Evolutionary conservation across 306 rosid genomes (phyloP).

Genomic region (Vicia faba): DNA sequence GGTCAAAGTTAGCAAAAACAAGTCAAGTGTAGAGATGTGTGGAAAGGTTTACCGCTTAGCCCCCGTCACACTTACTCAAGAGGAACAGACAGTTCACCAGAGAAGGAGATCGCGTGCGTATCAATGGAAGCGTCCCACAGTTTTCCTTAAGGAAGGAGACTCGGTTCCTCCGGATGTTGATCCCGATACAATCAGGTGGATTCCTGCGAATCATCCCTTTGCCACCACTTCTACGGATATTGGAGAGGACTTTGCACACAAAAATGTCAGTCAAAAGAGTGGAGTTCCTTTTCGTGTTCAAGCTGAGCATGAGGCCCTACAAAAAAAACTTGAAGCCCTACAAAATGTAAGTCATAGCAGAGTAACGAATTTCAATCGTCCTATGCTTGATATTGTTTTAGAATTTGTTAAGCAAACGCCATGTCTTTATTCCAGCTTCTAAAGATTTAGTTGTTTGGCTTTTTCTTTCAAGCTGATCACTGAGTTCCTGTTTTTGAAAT

Average conservation of each 20-base stretch:
- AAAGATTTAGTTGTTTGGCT: constrained; percentile 25
- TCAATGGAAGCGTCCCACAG: constrained; percentile 94
- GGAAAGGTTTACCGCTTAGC: constrained; percentile 94
- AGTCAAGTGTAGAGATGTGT: constrained; percentile 83
- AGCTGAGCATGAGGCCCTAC: constrained; percentile 97
- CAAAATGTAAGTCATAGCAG: constrained; percentile 61
- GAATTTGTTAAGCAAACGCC: constrained; percentile 24
- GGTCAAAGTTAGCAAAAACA: constrained; percentile 78
- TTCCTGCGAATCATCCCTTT: constrained; percentile 94
- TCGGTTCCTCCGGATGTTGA: constrained; percentile 78
- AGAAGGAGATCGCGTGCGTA: constrained; percentile 87
- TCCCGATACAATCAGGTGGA: constrained; percentile 91
- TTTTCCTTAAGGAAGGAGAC: constrained; percentile 93
- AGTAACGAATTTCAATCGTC: constrained; percentile 21
- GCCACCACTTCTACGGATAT: constrained; percentile 86
- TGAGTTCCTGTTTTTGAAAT: constrained; percentile 19
- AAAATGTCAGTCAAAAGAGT: constrained; percentile 78
- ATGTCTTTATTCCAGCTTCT: constrained; percentile 1
- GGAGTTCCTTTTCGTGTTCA: constrained; percentile 94
- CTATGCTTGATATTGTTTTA: constrained; percentile 23
- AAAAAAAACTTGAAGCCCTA: constrained; percentile 78
- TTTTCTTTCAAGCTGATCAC: not conserved
- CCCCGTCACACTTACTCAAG: constrained; percentile 87
- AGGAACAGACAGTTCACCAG: constrained; percentile 82
- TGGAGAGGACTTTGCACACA: constrained; percentile 86